Percentiles rank a stretch among this genome's conserved stretches.
phyloP scores from a whole-genome alignment of 257 asterid genomes.

The Solanum chaucha region DNA sequence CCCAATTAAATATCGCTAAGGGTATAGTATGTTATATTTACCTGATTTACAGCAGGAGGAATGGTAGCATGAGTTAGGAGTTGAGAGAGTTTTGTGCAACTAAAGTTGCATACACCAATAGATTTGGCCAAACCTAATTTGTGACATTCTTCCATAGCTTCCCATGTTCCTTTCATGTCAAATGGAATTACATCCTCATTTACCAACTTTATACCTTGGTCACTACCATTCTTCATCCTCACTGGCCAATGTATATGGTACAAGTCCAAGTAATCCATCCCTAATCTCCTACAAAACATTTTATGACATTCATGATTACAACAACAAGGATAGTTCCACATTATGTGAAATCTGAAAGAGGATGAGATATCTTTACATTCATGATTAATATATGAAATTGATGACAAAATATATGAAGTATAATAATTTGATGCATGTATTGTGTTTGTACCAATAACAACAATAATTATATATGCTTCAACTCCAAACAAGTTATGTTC shows the following conservation, averaged over 20 bases:
- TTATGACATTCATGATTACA: too few species aligned
- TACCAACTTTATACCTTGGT: background rate
- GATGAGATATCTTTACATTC: too few species aligned
- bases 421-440: background rate
- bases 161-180: slow-evolving; percentile 37
- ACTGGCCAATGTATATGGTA: slow-evolving; percentile 47
- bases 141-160: slow-evolving; percentile 46
- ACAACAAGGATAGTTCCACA: too few species aligned
- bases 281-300: slow-evolving; percentile 15
- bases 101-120: slow-evolving; percentile 53
- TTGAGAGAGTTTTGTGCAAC: slow-evolving; percentile 30
- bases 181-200: slow-evolving; percentile 27
- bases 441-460: background rate
- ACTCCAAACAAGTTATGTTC: background rate
- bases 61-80: slow-evolving; percentile 20
- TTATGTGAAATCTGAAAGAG: too few species aligned
- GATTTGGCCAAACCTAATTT: slow-evolving; percentile 40
- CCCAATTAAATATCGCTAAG: background rate
- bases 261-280: slow-evolving; percentile 39
- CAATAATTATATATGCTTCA: background rate
- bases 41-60: slow-evolving; percentile 53
- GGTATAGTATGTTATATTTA: background rate
- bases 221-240: slow-evolving; percentile 12
- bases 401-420: background rate
- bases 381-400: too few species aligned